Base-by-base conservation (phyloP, 768 basidiomycete genomes). In the Crassisporium funariophilum region DNA sequence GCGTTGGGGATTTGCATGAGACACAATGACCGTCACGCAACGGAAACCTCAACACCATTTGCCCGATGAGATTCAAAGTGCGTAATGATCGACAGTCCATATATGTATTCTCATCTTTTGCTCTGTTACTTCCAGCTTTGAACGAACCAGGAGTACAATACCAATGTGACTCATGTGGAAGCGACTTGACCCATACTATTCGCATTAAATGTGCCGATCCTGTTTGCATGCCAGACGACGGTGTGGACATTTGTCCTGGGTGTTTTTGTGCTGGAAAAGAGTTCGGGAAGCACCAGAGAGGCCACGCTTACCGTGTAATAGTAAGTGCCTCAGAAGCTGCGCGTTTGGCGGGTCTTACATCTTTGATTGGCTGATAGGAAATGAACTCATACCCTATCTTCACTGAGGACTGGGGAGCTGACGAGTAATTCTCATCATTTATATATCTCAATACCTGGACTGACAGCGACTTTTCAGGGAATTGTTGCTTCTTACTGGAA, bases 381-480 rank as follows among this genome's bases (percentile, higher is more conserved):
- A 79, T 95, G 59, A 92, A 97, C 64, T 93, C 95, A 6, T 91
- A 95, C 67, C 97, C 95, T 2, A 97, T 99, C 59, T 95, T 97
- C 59, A 78, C 85, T 6, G 83, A 87, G 46, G 92, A 95, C 64
- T 98, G 95, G 97, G 95, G 94, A 29, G 95, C 95, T 7, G 95
- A 98, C 66, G 95, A 99, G 91, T 93, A 57, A 67, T 22, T 39
- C 22, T 15, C 8, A 17, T 16, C 31, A 22, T 34, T 2, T 41
- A 19, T 23, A 37, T 34, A 33, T 23, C 21, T 2, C 27, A 16
- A 24, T 35, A 37, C 40, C 29, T 33, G 21, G 33, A 24, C 25
- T 16, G 6, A 17, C 41, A 45, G 11, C 35, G 35, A 22, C 44
- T 40, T 53, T 49, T 19, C 55, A 95, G 92, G 69, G 95, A 99